A percentile compares a stretch with the other conserved stretches of the same genome.
Evolutionary conservation across 2,329 filamentous ascomycete species (phyloP).

Genomic region (Hirsutella rhossiliensis): DNA sequence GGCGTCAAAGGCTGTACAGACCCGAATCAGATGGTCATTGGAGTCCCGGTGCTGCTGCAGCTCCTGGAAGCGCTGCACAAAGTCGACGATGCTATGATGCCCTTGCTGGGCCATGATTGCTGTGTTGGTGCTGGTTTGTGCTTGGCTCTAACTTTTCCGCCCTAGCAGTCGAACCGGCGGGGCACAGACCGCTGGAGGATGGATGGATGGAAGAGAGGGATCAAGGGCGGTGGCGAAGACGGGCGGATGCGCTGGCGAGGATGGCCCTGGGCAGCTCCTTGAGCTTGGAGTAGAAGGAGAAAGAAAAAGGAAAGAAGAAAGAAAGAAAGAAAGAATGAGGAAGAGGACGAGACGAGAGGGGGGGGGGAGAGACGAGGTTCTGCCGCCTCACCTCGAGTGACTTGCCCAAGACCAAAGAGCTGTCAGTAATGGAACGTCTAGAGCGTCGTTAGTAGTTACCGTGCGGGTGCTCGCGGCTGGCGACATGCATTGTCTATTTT

Average conservation of each 20-base stretch:
- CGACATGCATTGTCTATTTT: too few relatives aligned
- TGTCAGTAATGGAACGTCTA: neutral
- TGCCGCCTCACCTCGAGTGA: neutral
- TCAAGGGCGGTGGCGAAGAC: too few relatives aligned
- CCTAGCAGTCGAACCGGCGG: too few relatives aligned
- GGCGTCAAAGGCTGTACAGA: constrained; percentile 13
- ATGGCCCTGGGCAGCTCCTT: too few relatives aligned
- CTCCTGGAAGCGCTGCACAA: constrained; percentile 33
- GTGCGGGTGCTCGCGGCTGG: too few relatives aligned
- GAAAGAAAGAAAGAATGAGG: neutral
- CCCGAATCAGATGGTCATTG: constrained; percentile 35
- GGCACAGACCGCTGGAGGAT: too few relatives aligned
- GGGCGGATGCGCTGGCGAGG: too few relatives aligned
- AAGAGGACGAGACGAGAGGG: neutral
- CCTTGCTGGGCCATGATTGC: constrained; percentile 11
- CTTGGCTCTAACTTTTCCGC: neutral
- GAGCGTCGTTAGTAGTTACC: too few relatives aligned
- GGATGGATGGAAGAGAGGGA: too few relatives aligned
- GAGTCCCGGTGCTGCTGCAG: constrained; percentile 28
- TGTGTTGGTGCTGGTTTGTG: neutral
- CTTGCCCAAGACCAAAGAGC: neutral
- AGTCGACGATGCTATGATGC: constrained; percentile 24
- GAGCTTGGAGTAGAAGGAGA: neutral
- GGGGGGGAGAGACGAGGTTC: neutral
- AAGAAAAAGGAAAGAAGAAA: neutral